Conservation (phyloP, 1,284 basidiomycete species). For the Moesziomyces globuligerus region DNA sequence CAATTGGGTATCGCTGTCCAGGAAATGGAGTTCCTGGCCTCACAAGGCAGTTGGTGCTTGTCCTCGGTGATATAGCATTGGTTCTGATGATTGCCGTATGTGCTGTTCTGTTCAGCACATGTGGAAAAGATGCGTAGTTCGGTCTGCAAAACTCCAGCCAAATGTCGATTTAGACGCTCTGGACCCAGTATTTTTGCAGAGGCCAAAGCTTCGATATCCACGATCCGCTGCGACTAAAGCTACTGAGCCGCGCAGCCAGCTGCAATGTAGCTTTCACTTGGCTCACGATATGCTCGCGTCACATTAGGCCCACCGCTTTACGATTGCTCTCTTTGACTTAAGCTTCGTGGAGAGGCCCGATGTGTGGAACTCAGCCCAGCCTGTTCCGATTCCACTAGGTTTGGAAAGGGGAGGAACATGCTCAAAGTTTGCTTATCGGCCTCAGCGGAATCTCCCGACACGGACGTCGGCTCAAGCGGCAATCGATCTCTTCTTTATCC, state of each 20-base stretch:
- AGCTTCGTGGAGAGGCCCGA: background rate
- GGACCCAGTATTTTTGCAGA: no score
- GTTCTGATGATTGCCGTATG: no score
- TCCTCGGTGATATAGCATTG: no score
- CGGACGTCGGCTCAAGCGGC: background rate
- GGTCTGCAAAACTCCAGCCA: no score
- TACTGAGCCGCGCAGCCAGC: background rate
- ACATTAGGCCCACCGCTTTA: background rate
- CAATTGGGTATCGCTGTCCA: background rate
- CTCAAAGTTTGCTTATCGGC: background rate
- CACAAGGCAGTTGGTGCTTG: no score
- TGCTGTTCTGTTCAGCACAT: no score
- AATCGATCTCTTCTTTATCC: background rate
- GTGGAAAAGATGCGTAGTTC: no score
- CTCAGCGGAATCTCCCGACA: background rate
- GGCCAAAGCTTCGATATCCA: no score
- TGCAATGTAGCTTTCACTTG: no score
- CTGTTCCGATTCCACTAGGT: background rate
- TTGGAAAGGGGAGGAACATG: background rate
- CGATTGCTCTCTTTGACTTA: background rate
- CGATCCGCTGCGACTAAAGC: no score
- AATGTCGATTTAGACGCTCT: no score
- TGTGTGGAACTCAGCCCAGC: background rate
- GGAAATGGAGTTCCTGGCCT: background rate
- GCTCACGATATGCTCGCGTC: background rate